Evolutionary conservation across 495 filamentous ascomycete species (phyloP).

Genomic region (Penicillium steckii): DNA sequence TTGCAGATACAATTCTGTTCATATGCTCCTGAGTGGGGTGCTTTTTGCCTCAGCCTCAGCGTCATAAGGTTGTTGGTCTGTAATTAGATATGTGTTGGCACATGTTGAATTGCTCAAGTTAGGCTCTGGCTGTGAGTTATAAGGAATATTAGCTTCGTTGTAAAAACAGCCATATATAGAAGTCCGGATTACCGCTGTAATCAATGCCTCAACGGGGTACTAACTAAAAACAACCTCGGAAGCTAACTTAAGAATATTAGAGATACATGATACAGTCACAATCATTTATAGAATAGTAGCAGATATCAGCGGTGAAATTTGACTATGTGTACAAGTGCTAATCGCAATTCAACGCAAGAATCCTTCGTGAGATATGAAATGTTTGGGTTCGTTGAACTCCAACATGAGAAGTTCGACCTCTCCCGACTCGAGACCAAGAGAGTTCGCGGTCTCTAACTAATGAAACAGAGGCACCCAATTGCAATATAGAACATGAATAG

Average conservation of each 20-base stretch:
- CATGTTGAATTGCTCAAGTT: too few relatives aligned
- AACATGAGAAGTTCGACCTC: background rate
- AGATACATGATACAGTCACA: background rate
- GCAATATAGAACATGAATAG: constrained; percentile 94
- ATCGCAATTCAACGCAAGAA: constrained; percentile 3
- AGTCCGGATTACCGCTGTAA: too few relatives aligned
- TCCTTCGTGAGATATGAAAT: background rate
- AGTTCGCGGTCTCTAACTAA: constrained; percentile 59
- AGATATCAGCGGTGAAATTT: background rate
- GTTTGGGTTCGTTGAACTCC: background rate
- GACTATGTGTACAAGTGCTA: constrained; percentile 10
- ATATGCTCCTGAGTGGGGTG: background rate
- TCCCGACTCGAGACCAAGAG: constrained; percentile 1
- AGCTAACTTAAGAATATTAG: too few relatives aligned
- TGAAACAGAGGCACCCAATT: constrained; percentile 92
- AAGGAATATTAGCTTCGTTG: too few relatives aligned
- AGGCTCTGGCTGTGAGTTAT: too few relatives aligned
- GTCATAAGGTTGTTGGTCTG: too few relatives aligned
- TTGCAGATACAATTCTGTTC: background rate
- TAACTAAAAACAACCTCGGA: too few relatives aligned
- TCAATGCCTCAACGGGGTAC: too few relatives aligned
- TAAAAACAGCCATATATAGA: too few relatives aligned
- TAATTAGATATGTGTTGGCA: too few relatives aligned
- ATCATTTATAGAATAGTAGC: background rate
- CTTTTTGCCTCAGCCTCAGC: background rate